Base-by-base conservation (phyloP, 768 basidiomycete genomes). In the Termitomyces sp. region DNA sequence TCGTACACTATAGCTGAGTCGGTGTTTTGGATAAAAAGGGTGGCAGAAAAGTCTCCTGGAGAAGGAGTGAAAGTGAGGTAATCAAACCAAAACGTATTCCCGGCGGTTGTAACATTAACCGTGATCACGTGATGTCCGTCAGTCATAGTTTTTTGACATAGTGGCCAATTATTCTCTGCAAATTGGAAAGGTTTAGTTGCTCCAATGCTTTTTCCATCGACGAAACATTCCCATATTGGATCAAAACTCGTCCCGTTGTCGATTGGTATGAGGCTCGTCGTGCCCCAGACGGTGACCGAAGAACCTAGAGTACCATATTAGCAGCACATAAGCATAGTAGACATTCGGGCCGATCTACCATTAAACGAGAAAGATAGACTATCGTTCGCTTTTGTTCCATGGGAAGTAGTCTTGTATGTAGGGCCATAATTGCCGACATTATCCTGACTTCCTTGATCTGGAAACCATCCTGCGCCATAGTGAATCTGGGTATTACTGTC, bases 41-140 rank as follows among this genome's bases (percentile, higher is more conserved):
- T 26, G 1, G 52, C 28, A 28, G 18, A 48, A n/a, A 64, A 59
- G 0, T 40, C 57, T 20, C 33, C 33, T 0, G 63, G 43, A 7
- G 66, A 67, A 22, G 70, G 68, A 14, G 61, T 33, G 48, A 65
- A 70, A 28, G 64, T 59, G 32, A 71, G 46, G 22, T 62, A 60
- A 51, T 71, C 70, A 20, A 71, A 63, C 69, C 69, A 70, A 50
- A 71, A 71, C 0, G 67, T 67, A n/a, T 63, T 63, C 14, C 64
- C 62, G 8, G 44, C 11, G 8, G 52, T 55, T n/a, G 56, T 65
- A 9, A 63, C 65, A 11, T 65, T 64, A 11, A 71, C 59, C 6
- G 62, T 63, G 26, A 72, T 32, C n/a, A 52, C 57, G 41, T 72
- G 70, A 5, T 44, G 43, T 11, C 67, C 66, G 41, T 68, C 65